A percentile compares a stretch with the other conserved stretches of the same genome.
Evolutionary conservation across 176 grass and related monocot species (phyloP).

Genomic region (Pharus latifolius): DNA sequence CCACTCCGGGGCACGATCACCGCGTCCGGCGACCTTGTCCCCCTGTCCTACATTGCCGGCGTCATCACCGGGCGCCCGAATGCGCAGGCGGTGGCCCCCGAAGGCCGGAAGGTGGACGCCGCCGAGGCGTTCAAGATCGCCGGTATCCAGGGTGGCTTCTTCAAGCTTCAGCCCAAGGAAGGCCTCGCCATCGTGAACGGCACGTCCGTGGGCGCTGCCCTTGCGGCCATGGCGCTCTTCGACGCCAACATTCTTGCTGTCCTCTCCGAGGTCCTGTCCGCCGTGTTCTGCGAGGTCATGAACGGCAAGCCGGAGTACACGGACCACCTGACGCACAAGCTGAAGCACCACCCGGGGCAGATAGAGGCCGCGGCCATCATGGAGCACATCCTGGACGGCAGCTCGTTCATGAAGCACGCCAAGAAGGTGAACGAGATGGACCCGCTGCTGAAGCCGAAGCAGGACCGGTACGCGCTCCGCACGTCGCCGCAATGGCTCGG

Average conservation of each 20-base stretch:
- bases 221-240: slow-evolving; percentile 58
- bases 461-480: slow-evolving; percentile 79
- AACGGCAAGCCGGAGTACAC: slow-evolving; percentile 77
- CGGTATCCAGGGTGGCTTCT: slow-evolving; percentile 49
- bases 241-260: slow-evolving; percentile 67
- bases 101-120: slow-evolving; percentile 53
- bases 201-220: slow-evolving; percentile 60
- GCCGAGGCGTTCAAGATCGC: slow-evolving; percentile 59
- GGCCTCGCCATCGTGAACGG: slow-evolving; percentile 77
- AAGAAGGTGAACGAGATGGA: slow-evolving; percentile 56
- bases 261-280: slow-evolving; percentile 50
- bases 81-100: slow-evolving; percentile 40
- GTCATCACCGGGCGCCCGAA: slow-evolving; percentile 51
- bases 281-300: slow-evolving; percentile 79
- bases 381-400: slow-evolving; percentile 70
- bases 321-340: slow-evolving; percentile 75
- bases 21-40: slow-evolving; percentile 57
- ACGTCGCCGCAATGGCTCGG: slow-evolving; percentile 90
- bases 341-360: slow-evolving; percentile 83
- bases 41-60: slow-evolving; percentile 52
- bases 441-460: slow-evolving; percentile 62
- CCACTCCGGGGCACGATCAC: slow-evolving; percentile 56
- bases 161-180: slow-evolving; percentile 81
- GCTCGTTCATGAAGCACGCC: slow-evolving; percentile 62
- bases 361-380: slow-evolving; percentile 83